Conservation (phyloP, 1,139 yeast species). For the Yamadazyma pseudoaaseri region DNA sequence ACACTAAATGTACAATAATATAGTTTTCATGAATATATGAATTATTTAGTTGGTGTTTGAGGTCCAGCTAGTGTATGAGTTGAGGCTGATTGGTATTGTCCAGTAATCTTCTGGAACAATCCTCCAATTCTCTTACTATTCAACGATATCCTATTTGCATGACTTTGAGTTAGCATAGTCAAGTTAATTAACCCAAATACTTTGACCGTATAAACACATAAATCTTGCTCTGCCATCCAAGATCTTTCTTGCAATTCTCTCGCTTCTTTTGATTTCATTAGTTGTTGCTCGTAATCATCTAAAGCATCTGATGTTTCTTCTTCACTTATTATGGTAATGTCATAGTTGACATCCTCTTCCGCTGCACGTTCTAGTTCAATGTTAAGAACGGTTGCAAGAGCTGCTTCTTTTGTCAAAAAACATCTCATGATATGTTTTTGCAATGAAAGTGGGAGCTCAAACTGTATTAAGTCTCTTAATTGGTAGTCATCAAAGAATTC, state of each 20-base stretch:
- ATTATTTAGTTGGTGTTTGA: too few species aligned
- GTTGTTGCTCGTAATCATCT: background rate
- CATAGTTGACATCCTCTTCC: conserved; percentile 52
- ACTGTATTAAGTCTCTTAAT: background rate
- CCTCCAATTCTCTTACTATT: conserved; percentile 52
- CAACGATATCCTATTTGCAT: conserved; percentile 41
- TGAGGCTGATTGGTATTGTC: too few species aligned
- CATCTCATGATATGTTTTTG: conserved; percentile 27
- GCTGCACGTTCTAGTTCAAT: conserved; percentile 52
- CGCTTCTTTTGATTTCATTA: conserved; percentile 4
- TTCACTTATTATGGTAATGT: conserved; percentile 2
- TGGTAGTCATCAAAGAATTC: conserved; percentile 20
- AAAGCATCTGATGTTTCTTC: background rate
- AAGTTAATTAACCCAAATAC: conserved; percentile 44
- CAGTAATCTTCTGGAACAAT: conserved; percentile 24
- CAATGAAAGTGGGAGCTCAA: conserved; percentile 19
- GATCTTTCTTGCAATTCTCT: conserved; percentile 14
- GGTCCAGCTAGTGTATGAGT: too few species aligned
- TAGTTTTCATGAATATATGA: too few species aligned
- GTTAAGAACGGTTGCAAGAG: conserved; percentile 23
- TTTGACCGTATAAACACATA: conserved; percentile 54
- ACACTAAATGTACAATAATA: too few species aligned
- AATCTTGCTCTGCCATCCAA: conserved; percentile 41
- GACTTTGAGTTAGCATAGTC: conserved; percentile 29
- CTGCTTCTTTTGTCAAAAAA: conserved; percentile 36